Conservation (phyloP, 768 basidiomycete species). For the Phaeotremella fagi region DNA sequence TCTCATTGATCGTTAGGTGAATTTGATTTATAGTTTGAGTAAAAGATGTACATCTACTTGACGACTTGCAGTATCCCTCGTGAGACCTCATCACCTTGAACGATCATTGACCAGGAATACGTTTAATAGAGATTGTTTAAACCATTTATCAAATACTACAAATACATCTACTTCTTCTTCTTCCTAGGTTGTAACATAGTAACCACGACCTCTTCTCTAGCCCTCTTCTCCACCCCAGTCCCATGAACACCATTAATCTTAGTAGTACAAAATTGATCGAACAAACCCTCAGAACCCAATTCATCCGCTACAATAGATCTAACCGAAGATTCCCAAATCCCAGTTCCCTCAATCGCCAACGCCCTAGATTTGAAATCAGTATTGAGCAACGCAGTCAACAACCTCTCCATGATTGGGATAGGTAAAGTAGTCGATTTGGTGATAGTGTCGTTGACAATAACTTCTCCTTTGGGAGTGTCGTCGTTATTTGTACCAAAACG, state of each 20-base stretch:
- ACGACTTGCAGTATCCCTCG: no score
- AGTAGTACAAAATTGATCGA: no score
- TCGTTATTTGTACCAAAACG: conserved; percentile 7
- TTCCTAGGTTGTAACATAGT: conserved; percentile 42
- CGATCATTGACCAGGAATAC: no score
- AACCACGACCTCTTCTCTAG: conserved; percentile 21
- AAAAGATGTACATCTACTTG: neutral
- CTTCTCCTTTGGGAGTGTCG: conserved; percentile 10
- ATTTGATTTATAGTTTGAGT: neutral
- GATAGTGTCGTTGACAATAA: conserved; percentile 52
- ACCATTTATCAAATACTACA: neutral
- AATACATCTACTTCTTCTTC: conserved; percentile 33
- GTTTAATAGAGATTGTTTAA: no score
- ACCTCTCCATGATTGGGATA: conserved; percentile 62
- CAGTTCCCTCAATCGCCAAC: conserved; percentile 64
- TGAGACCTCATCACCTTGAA: no score
- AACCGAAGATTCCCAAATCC: conserved; percentile 58
- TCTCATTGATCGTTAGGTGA: neutral
- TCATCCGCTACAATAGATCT: conserved; percentile 27
- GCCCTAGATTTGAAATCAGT: conserved; percentile 71
- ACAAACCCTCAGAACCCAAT: conserved; percentile 28
- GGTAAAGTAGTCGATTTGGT: conserved; percentile 53
- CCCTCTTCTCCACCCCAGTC: no score
- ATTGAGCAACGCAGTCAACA: conserved; percentile 65
- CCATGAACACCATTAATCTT: no score